Percentiles rank a stretch among this genome's conserved stretches.
These are phyloP conservation scores for Globisporangium echinulatum DNA, from an alignment of 352 stramenopile genomes.

Conservation along the genomic window DNA sequence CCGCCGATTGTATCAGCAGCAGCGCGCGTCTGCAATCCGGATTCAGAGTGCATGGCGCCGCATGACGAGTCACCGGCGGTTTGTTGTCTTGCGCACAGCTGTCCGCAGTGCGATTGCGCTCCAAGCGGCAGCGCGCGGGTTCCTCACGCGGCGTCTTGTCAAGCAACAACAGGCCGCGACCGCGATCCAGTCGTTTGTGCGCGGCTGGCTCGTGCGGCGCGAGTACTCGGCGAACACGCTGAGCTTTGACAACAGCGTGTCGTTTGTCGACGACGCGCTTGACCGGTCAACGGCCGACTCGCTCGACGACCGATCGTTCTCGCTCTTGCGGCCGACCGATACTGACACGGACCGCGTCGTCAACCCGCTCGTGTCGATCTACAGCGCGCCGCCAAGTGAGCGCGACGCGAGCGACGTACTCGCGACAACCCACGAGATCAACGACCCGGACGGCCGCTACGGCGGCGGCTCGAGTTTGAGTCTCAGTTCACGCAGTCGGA, in stretches of 20 bases:
- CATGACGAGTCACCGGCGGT: constrained; percentile 37
- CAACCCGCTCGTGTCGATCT: constrained; percentile 48
- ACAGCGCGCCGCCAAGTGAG: constrained; percentile 53
- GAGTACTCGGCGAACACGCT: constrained; percentile 74
- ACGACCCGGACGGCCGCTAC: constrained; percentile 40
- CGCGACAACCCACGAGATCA: constrained; percentile 21
- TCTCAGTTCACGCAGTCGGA: no score
- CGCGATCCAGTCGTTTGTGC: constrained; percentile 73
- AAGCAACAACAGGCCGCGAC: constrained; percentile 38
- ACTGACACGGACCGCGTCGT: constrained; percentile 15
- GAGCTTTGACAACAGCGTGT: constrained; percentile 74
- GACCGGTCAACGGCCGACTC: constrained; percentile 32
- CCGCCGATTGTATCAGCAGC: constrained; percentile 38
- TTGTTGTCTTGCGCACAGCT: constrained; percentile 26
- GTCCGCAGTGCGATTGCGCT: constrained; percentile 43
- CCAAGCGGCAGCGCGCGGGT: constrained; percentile 43
- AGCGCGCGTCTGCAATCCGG: constrained; percentile 37
- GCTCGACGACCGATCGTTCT: constrained; percentile 39
- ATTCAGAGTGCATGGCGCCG: constrained; percentile 55
- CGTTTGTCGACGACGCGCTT: constrained; percentile 58
- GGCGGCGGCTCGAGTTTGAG: constrained; percentile 11
- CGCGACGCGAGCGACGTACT: constrained; percentile 28
- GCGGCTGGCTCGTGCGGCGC: constrained; percentile 73
- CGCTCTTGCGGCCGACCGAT: constrained; percentile 18
- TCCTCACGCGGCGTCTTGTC: constrained; percentile 32